Base-by-base conservation (phyloP, 108 stramenopile genomes). In the Cyclotella choctawhatcheeana region DNA sequence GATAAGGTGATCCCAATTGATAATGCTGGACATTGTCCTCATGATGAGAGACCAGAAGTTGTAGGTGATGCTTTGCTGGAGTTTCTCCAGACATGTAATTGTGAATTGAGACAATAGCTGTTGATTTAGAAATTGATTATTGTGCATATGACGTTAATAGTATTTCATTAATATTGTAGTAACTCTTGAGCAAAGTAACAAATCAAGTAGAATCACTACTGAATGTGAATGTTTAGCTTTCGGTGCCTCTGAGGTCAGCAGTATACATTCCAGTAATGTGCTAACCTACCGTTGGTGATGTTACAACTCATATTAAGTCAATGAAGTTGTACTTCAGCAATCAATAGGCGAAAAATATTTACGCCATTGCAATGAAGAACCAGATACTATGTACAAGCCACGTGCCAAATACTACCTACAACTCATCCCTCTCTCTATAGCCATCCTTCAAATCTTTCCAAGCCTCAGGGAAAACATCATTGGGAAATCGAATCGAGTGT, bases 401-500 rank as follows among this genome's bases (percentile, higher is more conserved):
- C 25, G 14, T 30, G 29, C 2, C 18, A 17, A 32, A 30, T 25
- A 21, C 4, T 21, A 40, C 43, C 30, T 73, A 74, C 58, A 74
- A 53, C 43, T 76, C 74, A 68, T 76, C 73, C 20, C 58, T 67
- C n/a, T 24, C 44, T 40, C 44, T 51, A 17, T 58, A 33, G 14
- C 50, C 40, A 35, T 35, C 59, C 33, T 50, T 40, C 3, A 76
- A 37, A 76, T 76, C 74, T 63, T 67, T 76, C 93, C 93, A 93
- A 16, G 73, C 62, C 20, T 78, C 61, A 20, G 93, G 93, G 24
- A 89, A 88, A 26, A 78, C 63, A 25, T 64, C 64, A 72, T 94
- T 87, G 13, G 80, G 84, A 45, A 94, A 78, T 37, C 73, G 80
- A 74, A 94, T 94, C 18, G 76, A 62, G 64, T 91, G 87, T 10